Evolutionary conservation across 1,284 basidiomycete genomes (phyloP), one percentile per base, ranked within the genome.

Genomic region (Macrocystidia cucumis): DNA sequence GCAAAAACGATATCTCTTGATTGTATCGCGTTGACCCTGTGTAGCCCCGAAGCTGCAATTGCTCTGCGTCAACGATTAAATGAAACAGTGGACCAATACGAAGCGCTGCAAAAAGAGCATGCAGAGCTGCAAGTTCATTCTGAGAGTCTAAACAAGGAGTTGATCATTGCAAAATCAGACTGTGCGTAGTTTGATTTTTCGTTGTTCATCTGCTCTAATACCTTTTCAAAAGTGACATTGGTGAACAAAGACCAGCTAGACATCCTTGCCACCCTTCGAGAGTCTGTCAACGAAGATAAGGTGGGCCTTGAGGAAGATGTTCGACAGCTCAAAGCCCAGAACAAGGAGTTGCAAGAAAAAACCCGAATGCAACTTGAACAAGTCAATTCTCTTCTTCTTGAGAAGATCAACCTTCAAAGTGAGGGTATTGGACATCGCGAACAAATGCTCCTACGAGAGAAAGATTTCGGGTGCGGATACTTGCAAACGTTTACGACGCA

Each of bases 321-420:
- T 26, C 65, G 70, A 25, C 65, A 67, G 19, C 58, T 92, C 25
- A 76, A 72, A 49, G 72, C 72, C 30, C 77, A 87, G 46, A 72
- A 91, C 50, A 75, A 72, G 39, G 79, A 83, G 17, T 66, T 89
- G 2, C 64, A 65, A 27, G 91, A 95, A 47, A 91, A 90, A 68
- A 88, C 86, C 55, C 73, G 80, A 49, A 88, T 92, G 80, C 89
- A 93, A 51, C 74, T 92, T 27, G 90, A 93, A 60, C 90, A 95
- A 56, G 78, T 92, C 53, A 91, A 92, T 47, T 72, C 60, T 4
- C 67, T 97, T 23, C 63, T 98, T 2, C 65, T 95, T 37, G 93
- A 97, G 56, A 97, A 97, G 64, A 83, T 96, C 39, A 87, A 75
- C 47, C 59, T 96, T 30, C 93, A 96, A 57, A 82, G 78, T 45